Conservation (phyloP, 2,329 filamentous ascomycete species). For the Arthrobotrys iridis region DNA sequence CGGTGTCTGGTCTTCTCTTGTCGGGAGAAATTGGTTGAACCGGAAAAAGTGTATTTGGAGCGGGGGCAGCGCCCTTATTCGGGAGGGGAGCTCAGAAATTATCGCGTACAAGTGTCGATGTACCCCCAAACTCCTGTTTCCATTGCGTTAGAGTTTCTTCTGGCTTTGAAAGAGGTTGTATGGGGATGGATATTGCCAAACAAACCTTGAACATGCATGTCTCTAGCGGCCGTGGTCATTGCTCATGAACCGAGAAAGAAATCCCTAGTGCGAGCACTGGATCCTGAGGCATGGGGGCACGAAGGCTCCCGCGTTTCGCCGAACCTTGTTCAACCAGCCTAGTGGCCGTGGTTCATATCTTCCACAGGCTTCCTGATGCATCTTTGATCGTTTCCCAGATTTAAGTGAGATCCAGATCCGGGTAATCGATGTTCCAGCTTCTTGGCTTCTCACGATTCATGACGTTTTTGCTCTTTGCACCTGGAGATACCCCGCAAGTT, state of each 20-base stretch:
- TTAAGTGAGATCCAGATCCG: slow-evolving; percentile 15
- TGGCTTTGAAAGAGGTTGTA: slow-evolving; percentile 10
- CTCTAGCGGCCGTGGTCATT: slow-evolving; percentile 20
- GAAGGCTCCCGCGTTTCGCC: slow-evolving; percentile 48
- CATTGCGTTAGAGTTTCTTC: slow-evolving; percentile 53
- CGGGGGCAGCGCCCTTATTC: slow-evolving; percentile 43
- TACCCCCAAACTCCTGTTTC: slow-evolving; percentile 50
- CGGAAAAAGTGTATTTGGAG: slow-evolving; percentile 48
- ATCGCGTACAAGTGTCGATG: slow-evolving; percentile 19
- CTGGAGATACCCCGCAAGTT: slow-evolving; percentile 5
- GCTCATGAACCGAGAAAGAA: slow-evolving; percentile 1
- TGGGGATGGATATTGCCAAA: slow-evolving; percentile 19
- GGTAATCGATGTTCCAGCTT: slow-evolving; percentile 23
- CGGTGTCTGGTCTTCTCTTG: background rate
- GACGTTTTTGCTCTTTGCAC: background rate
- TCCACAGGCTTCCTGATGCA: slow-evolving; percentile 46
- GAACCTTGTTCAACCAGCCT: slow-evolving; percentile 49
- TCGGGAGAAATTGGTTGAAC: slow-evolving; percentile 45
- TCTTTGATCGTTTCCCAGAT: slow-evolving; percentile 38
- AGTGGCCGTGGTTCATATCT: slow-evolving; percentile 22
- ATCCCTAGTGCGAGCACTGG: slow-evolving; percentile 21
- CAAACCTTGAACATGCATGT: slow-evolving; percentile 22
- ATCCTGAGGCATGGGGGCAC: slow-evolving; percentile 40
- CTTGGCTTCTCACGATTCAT: slow-evolving; percentile 29
- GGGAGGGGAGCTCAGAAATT: slow-evolving; percentile 35